Percentiles rank a stretch among this genome's conserved stretches.
phyloP scores from a whole-genome alignment of 345 rosid genomes.

The Eucalyptus curtisii region DNA sequence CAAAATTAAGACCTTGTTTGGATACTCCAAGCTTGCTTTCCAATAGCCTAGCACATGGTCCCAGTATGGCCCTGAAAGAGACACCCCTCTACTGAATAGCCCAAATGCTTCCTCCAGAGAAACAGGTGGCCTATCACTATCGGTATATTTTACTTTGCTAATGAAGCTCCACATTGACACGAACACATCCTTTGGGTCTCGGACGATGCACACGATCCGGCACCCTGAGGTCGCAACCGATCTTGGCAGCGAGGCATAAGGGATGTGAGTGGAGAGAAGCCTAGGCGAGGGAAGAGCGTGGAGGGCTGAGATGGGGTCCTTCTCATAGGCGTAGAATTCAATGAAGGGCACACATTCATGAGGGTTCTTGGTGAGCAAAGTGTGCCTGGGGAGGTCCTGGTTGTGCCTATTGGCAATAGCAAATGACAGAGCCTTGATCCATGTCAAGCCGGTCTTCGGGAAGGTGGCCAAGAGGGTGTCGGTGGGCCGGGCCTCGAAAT shows the following conservation, averaged over 20 bases:
- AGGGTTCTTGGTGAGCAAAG: neutral
- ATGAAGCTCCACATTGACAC: conserved; percentile 18
- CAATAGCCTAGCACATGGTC: conserved; percentile 16
- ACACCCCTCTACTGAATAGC: conserved; percentile 2
- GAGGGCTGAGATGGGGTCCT: neutral
- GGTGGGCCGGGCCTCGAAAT: conserved; percentile 5
- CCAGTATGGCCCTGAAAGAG: conserved; percentile 6
- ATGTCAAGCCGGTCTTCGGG: conserved; percentile 14
- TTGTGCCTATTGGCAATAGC: neutral
- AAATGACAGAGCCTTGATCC: conserved; percentile 14
- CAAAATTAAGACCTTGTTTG: conserved; percentile 9
- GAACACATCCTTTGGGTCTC: conserved; percentile 28
- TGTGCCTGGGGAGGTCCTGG: neutral
- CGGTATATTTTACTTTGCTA: neutral
- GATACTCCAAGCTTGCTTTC: conserved; percentile 2
- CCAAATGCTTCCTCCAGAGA: conserved; percentile 5
- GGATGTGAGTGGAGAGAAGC: conserved; percentile 9
- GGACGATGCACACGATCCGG: conserved; percentile 19
- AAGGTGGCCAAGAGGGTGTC: conserved; percentile 5
- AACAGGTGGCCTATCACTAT: neutral
- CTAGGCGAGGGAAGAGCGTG: neutral
- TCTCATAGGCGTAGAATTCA: neutral
- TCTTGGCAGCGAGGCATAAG: conserved; percentile 1
- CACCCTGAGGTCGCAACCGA: neutral
- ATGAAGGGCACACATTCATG: conserved; percentile 1